These are phyloP conservation scores for Cyberlindnera amylophila DNA, from an alignment of 805 yeast species.

Conservation along the genomic window DNA sequence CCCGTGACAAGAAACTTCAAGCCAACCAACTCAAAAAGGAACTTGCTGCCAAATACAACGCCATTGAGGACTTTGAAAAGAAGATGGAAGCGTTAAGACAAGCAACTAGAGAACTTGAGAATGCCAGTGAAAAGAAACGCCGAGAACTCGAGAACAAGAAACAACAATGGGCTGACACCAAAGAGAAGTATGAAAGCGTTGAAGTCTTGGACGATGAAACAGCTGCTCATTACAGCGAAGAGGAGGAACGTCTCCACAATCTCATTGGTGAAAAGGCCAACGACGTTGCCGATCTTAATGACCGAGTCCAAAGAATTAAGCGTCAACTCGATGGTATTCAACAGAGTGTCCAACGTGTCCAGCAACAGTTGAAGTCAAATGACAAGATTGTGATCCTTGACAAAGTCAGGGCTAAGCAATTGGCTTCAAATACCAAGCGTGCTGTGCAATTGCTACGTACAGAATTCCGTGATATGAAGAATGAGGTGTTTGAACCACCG, in stretches of 20 bases:
- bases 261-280: conserved; percentile 31
- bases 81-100: background rate
- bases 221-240: background rate
- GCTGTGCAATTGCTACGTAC: conserved; percentile 43
- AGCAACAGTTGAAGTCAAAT: conserved; percentile 32
- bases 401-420: conserved; percentile 10
- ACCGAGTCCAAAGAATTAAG: conserved; percentile 36
- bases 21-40: conserved; percentile 8
- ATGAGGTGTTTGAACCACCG: conserved; percentile 69
- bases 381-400: conserved; percentile 52
- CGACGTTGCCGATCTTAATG: conserved; percentile 39
- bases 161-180: conserved; percentile 25
- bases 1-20: conserved; percentile 26
- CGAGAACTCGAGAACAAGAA: conserved; percentile 33
- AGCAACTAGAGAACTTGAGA: conserved; percentile 1
- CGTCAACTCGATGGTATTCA: conserved; percentile 31
- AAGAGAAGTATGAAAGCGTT: conserved; percentile 15
- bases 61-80: conserved; percentile 28
- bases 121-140: conserved; percentile 28
- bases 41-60: conserved; percentile 31
- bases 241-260: conserved; percentile 18
- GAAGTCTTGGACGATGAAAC: conserved; percentile 8
- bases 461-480: conserved; percentile 32
- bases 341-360: conserved; percentile 21
- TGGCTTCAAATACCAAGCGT: conserved; percentile 27